Base-by-base conservation (phyloP, 495 filamentous ascomycete genomes). In the Talaromyces nanjingensis region DNA sequence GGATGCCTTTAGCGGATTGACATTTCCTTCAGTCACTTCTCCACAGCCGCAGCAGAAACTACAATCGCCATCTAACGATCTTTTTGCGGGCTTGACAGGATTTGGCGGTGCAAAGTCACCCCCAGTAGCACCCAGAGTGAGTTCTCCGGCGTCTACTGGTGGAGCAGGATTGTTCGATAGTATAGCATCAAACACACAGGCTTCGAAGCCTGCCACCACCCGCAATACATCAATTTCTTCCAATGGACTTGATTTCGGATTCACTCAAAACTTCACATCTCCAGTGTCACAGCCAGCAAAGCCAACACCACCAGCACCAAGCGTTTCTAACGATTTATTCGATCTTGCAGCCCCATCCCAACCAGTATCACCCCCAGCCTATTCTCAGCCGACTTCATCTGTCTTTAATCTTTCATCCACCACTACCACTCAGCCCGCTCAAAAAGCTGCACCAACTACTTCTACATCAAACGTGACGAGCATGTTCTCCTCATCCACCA, bases 1-100 rank as follows among this genome's bases (percentile, higher is more conserved):
- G 64, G 92, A 97, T 76, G 91, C 92, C 2, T 98, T 98, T 72
- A 87, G 91, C 68, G 84, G 86, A 57, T 74, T 98, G 20, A 90
- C 86, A 66, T 93, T 98, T 71, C 77, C 82, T 7, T 69, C 84
- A 8, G 76, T 85, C 25, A 77, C 86, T 3, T 77, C 87, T 18
- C 71, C 84, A 54, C 81, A 80, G 62, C 75, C 80, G 16, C 70
- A 83, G 74, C 69, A 79, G 14, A 68, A 68, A 31, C 79, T 72
- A 66, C 71, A 73, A 49, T 79, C 82, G 16, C 88, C 87, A 61
- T 79, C 87, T 37, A 73, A 75, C 1, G 85, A 87, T 58, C 83
- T 92, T 8, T 97, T 97, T 74, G 83, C 93, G 29, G 85, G 82
- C 53, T 77, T 96, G 9, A 81, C 86, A 62, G 84, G 75, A 72